Evolutionary conservation across 345 rosid genomes (phyloP).

Genomic region (Excoecaria cochinchinensis): DNA sequence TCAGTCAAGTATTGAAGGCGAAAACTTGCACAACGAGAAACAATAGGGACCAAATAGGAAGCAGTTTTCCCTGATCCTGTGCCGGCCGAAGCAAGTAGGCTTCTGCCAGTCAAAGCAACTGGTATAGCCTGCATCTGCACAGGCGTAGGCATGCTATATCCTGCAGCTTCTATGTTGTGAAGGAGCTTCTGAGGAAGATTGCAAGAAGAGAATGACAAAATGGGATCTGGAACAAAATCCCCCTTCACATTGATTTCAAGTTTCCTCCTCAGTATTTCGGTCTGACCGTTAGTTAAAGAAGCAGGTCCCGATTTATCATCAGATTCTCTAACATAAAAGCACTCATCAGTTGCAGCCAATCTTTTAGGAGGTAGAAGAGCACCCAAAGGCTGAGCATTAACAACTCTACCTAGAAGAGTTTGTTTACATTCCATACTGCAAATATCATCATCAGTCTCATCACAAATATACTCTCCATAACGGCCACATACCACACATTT

Average conservation of each 20-base stretch:
- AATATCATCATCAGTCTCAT: conserved; percentile 78
- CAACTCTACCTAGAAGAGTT: conserved; percentile 37
- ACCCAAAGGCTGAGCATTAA: conserved; percentile 17
- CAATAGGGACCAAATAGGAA: conserved; percentile 73
- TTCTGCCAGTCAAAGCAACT: conserved; percentile 59
- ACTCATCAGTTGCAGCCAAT: conserved; percentile 68
- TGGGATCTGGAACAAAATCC: conserved; percentile 50
- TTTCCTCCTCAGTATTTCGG: conserved; percentile 59
- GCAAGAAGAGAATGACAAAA: conserved; percentile 67
- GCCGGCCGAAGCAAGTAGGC: conserved; percentile 76
- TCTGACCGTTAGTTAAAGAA: conserved; percentile 35
- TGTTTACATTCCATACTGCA: conserved; percentile 91
- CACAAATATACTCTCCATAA: conserved; percentile 89
- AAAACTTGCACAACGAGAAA: conserved; percentile 54
- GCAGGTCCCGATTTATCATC: conserved; percentile 24
- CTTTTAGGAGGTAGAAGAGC: conserved; percentile 24
- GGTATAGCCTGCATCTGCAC: conserved; percentile 94
- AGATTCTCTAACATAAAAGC: conserved; percentile 65
- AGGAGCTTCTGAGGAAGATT: conserved; percentile 57
- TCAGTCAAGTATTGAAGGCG: conserved; percentile 32
- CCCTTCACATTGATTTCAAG: conserved; percentile 73
- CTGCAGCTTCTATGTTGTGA: conserved; percentile 65
- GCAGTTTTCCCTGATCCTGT: conserved; percentile 95
- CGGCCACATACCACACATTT: conserved; percentile 71
- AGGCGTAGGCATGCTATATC: conserved; percentile 74